Base-by-base conservation (phyloP, 257 asterid species). In the Jacaranda mimosifolia region DNA sequence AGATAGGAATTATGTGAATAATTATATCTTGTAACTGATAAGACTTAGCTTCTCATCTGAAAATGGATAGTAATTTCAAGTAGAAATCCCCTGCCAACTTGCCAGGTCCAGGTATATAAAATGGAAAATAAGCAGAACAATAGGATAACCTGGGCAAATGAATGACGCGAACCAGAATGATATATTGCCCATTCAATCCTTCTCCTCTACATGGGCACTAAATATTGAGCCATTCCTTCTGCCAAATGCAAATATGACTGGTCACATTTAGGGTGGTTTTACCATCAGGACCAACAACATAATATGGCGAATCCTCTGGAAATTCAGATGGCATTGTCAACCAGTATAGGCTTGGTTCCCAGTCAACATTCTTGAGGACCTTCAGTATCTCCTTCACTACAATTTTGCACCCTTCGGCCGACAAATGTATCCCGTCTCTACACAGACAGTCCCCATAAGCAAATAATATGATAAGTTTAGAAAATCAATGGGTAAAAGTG, bases 351-450 rank as follows among this genome's bases (percentile, higher is more conserved):
- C 85, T 85, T 9, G 98, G 98, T 48, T 90, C 89, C 98, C 97
- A 94, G 38, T 91, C 89, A 15, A 90, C 98, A 53, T 81, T 83
- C 74, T 85, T 88, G 6, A 94, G 84, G 39, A 92, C 91, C 78
- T 87, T 91, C 60, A 94, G 79, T 67, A 94, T 78, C 76, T 91
- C 97, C 88, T 81, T 81, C 66, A 84, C 93, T 46, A 87, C 95
- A 43, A 83, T 77, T 83, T 89, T 78, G 78, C 89, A 83, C 57
- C 97, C 98, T 70, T 89, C 89, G 0, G 91, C 32, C 17, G 96
- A 86, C 73, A 94, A 74, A 85, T 94, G 98, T 51, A 92, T 78
- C 39, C 98, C 98, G 65, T 94, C 99, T 77, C 98, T 94, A 83
- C 83, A 72, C 11, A 52, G 0, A n/a, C 48, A 7, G 19, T 14